Conservation (phyloP, 1,284 basidiomycete species). For the Puccinia hordei region DNA sequence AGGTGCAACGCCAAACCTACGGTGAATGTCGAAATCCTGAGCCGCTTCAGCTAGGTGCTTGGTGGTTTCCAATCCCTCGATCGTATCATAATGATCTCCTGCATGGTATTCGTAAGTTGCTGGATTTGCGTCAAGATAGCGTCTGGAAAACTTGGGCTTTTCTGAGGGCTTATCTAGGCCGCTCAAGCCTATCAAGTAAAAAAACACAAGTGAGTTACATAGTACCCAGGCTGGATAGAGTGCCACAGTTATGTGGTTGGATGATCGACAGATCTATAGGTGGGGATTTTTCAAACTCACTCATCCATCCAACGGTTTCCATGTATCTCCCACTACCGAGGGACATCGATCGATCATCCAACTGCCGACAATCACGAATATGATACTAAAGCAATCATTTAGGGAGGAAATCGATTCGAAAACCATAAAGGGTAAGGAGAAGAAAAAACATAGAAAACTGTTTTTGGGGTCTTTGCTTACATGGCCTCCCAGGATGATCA, state of each 20-base stretch:
- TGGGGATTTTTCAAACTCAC: constrained; percentile 28
- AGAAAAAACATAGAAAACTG: not conserved
- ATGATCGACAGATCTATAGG: not conserved
- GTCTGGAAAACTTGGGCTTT: constrained; percentile 67
- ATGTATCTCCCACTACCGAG: constrained; percentile 81
- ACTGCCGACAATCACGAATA: constrained; percentile 73
- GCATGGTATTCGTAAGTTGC: constrained; percentile 68
- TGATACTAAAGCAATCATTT: constrained; percentile 64
- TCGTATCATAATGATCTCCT: constrained; percentile 53
- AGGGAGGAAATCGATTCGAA: not conserved
- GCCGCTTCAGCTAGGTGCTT: constrained; percentile 49
- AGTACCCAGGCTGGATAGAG: not conserved
- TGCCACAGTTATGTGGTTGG: not conserved
- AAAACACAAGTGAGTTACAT: not conserved
- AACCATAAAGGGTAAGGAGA: not conserved
- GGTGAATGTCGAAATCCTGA: constrained; percentile 53
- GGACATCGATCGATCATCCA: constrained; percentile 69
- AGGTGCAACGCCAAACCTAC: constrained; percentile 53
- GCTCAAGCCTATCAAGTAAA: constrained; percentile 49
- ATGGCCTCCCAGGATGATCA: constrained; percentile 74
- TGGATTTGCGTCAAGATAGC: constrained; percentile 74
- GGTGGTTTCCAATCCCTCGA: constrained; percentile 51
- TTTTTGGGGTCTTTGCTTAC: constrained; percentile 51
- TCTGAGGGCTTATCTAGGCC: not conserved
- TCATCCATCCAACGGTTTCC: constrained; percentile 73